Percentiles rank a stretch among this genome's conserved stretches.
Evolutionary conservation across 2,329 filamentous ascomycete genomes (phyloP).

Genomic region (Setomelanomma holmii): DNA sequence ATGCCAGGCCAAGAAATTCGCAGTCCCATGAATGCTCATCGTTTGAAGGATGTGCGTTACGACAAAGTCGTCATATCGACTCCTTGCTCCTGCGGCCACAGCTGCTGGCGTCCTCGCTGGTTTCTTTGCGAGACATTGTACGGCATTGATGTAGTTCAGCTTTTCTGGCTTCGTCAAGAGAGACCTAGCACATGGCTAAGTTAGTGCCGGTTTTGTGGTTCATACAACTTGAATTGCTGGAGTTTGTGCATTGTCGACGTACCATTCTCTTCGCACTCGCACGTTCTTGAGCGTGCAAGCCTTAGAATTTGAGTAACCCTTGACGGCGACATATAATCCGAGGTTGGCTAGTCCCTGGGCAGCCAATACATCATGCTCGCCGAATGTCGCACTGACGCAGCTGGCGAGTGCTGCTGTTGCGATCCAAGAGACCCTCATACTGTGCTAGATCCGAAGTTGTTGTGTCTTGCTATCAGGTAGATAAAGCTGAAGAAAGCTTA

Average conservation of each 20-base stretch:
- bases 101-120: slow-evolving; percentile 28
- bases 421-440: neutral
- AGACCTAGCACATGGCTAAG: no score
- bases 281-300: slow-evolving; percentile 50
- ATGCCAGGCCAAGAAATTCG: slow-evolving; percentile 49
- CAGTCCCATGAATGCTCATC: slow-evolving; percentile 38
- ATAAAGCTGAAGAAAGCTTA: no score
- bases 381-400: slow-evolving; percentile 10
- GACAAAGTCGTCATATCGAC: slow-evolving; percentile 44
- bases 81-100: slow-evolving; percentile 33
- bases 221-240: no score
- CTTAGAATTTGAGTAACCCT: slow-evolving; percentile 31
- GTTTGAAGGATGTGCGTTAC: slow-evolving; percentile 42
- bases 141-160: slow-evolving; percentile 39
- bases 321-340: slow-evolving; percentile 28
- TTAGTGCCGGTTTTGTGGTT: no score
- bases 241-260: no score
- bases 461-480: neutral
- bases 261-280: slow-evolving; percentile 55
- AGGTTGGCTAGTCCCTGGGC: slow-evolving; percentile 45
- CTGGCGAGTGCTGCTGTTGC: slow-evolving; percentile 20
- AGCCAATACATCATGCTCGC: slow-evolving; percentile 44
- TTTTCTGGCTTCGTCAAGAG: slow-evolving; percentile 32
- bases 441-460: slow-evolving; percentile 1
- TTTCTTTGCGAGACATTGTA: slow-evolving; percentile 36